Conservation (phyloP, 2,329 filamentous ascomycete genomes). For the Neonectria magnoliae region DNA sequence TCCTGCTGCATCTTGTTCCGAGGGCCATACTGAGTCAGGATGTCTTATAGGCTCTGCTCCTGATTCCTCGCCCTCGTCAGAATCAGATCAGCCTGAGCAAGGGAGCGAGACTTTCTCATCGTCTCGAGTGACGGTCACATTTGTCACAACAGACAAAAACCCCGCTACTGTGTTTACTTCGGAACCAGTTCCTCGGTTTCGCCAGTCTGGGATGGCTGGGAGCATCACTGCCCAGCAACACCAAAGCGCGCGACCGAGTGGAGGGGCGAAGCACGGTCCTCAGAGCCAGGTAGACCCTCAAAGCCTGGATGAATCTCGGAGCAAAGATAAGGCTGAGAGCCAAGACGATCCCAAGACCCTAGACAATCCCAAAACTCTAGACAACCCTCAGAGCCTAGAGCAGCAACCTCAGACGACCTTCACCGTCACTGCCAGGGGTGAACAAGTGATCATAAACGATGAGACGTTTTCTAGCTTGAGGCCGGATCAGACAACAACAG, state of each 20-base stretch:
- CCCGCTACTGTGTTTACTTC: slow-evolving; percentile 59
- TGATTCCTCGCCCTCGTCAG: slow-evolving; percentile 15
- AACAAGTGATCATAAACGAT: slow-evolving; percentile 58
- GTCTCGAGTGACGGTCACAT: slow-evolving; percentile 50
- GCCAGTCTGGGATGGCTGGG: slow-evolving; percentile 30
- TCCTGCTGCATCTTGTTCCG: slow-evolving; percentile 21
- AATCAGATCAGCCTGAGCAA: slow-evolving; percentile 6
- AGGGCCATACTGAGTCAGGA: not conserved
- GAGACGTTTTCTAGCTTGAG: slow-evolving; percentile 55
- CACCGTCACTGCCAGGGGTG: slow-evolving; percentile 56
- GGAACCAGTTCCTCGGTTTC: slow-evolving; percentile 52
- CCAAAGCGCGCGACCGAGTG: slow-evolving; percentile 25
- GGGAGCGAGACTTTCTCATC: slow-evolving; percentile 25
- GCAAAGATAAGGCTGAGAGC: not conserved
- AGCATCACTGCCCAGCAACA: slow-evolving; percentile 33
- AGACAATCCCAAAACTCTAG: not conserved
- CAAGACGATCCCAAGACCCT: not conserved
- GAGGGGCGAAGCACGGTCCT: not conserved
- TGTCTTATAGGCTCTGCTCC: slow-evolving; percentile 16
- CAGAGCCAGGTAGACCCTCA: not conserved
- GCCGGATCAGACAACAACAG: slow-evolving; percentile 51
- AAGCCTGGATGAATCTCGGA: not conserved
- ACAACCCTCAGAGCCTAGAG: slow-evolving; percentile 17
- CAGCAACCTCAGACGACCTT: slow-evolving; percentile 40
- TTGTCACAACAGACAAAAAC: slow-evolving; percentile 65